Percentiles rank a stretch among this genome's conserved stretches.
Evolutionary conservation across 495 filamentous ascomycete genomes (phyloP).

Genomic region (Lophiotrema nucula): DNA sequence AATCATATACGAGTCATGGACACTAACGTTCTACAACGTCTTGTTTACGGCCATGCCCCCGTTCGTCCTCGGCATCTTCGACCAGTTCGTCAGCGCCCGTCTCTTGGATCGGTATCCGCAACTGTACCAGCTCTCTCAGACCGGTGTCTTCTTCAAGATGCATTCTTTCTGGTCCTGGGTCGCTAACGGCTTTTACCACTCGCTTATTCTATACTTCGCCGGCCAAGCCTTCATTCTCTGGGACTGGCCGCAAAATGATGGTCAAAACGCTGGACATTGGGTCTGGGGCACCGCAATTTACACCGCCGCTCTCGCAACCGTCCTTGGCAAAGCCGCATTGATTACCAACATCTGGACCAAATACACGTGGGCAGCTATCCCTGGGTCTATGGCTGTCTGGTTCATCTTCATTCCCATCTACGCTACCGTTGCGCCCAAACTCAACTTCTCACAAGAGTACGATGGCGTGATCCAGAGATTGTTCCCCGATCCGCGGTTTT

Average conservation of each 20-base stretch:
- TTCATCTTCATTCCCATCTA: slow-evolving; percentile 86
- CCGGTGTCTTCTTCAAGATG: slow-evolving; percentile 87
- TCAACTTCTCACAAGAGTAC: slow-evolving; percentile 83
- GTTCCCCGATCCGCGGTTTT: slow-evolving; percentile 81
- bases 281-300: slow-evolving; percentile 94
- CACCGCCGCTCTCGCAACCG: slow-evolving; percentile 83
- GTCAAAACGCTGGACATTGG: slow-evolving; percentile 87
- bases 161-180: slow-evolving; percentile 93
- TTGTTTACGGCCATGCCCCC: slow-evolving; percentile 95
- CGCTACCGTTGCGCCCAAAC: slow-evolving; percentile 81
- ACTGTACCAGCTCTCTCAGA: slow-evolving; percentile 89
- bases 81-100: slow-evolving; percentile 95
- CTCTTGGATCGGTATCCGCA: slow-evolving; percentile 97
- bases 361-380: slow-evolving; percentile 93
- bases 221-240: slow-evolving; percentile 75
- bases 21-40: slow-evolving; percentile 98
- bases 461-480: slow-evolving; percentile 76
- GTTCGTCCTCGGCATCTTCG: slow-evolving; percentile 92
- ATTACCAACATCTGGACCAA: slow-evolving; percentile 99
- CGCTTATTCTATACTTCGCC: slow-evolving; percentile 82
- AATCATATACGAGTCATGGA: slow-evolving; percentile 99
- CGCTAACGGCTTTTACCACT: slow-evolving; percentile 92
- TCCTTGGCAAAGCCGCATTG: slow-evolving; percentile 91
- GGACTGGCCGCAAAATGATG: slow-evolving; percentile 73
- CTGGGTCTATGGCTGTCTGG: slow-evolving; percentile 90